Base-by-base conservation (phyloP, 73 alveolate genomes). In the Paramecium biaurelia region DNA sequence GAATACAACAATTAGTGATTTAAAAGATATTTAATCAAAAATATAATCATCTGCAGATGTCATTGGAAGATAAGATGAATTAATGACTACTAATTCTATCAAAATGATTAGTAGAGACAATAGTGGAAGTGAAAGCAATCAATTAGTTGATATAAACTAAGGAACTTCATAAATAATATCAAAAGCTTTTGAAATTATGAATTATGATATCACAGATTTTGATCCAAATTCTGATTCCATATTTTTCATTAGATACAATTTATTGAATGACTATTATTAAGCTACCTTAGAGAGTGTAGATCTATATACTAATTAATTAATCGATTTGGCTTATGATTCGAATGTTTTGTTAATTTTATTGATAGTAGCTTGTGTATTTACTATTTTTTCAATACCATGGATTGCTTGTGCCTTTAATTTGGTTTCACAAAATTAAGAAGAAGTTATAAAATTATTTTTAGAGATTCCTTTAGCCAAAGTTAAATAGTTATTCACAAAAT, bases 381-480 rank as follows among this genome's bases (percentile, higher is more conserved):
- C 76, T 11, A 67, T 89, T 2, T 20, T 89, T 15, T 70, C 92
- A n/a, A 43, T 89, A 21, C 85, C 87, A 2, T 89, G 94, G 70
- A 89, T 89, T 18, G 92, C 94, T 42, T 82, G 92, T 21, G 84
- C 76, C 35, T 89, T 70, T 49, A 41, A 58, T 12, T 89, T 89
- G 15, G 94, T 89, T 18, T 57, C 68, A 28, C 21, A 70, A 28
- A 89, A 89, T 47, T 45, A 89, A 30, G 94, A 89, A 10, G 67
- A 76, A 70, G 85, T 89, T 11, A 76, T 89, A 1, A 89, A 70
- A 34, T 24, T 89, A 41, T 89, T 89, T 49, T 89, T 89, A 49
- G 94, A 89, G 34, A 89, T 89, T 12, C 94, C 94, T 43, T 63
- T 89, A 10, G 89, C 85, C 7, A 70, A 89, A 37, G 94, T 89